phyloP scores from a whole-genome alignment of 2,329 filamentous ascomycete genomes.

The Atkinsonella hypoxylon region DNA sequence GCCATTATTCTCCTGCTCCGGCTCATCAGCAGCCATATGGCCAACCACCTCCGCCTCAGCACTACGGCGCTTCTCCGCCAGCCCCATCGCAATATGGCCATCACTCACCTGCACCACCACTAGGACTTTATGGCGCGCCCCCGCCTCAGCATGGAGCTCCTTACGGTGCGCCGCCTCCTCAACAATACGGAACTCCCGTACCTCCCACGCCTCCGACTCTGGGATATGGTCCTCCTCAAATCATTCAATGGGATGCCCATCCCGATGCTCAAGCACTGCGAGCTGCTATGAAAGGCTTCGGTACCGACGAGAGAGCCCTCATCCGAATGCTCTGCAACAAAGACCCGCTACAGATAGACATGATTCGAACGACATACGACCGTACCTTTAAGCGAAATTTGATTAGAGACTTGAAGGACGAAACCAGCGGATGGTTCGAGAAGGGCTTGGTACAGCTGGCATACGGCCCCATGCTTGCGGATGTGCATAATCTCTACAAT shows the following conservation, averaged over 20 bases:
- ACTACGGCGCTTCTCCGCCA: slow-evolving; percentile 19
- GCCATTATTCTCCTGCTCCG: slow-evolving; percentile 4
- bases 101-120: slow-evolving; percentile 8
- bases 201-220: slow-evolving; percentile 53
- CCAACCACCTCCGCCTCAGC: slow-evolving; percentile 10
- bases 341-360: slow-evolving; percentile 65
- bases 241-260: slow-evolving; percentile 56
- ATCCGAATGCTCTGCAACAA: slow-evolving; percentile 59
- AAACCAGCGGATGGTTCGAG: slow-evolving; percentile 65
- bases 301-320: slow-evolving; percentile 71
- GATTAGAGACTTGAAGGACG: slow-evolving; percentile 62
- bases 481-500: slow-evolving; percentile 57
- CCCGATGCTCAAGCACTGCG: slow-evolving; percentile 60
- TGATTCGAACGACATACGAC: slow-evolving; percentile 55
- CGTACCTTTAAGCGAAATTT: slow-evolving; percentile 55
- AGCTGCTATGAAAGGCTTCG: slow-evolving; percentile 85
- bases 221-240: slow-evolving; percentile 63
- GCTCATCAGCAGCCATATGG: slow-evolving; percentile 13
- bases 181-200: slow-evolving; percentile 18
- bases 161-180: slow-evolving; percentile 29
- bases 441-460: slow-evolving; percentile 63
- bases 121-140: slow-evolving; percentile 29
- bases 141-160: slow-evolving; percentile 17
- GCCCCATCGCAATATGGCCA: slow-evolving; percentile 15
- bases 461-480: slow-evolving; percentile 67